A percentile compares a stretch with the other conserved stretches of the same genome.
Evolutionary conservation across 352 stramenopile species (phyloP).

Genomic region (Globisporangium abappressorium): DNA sequence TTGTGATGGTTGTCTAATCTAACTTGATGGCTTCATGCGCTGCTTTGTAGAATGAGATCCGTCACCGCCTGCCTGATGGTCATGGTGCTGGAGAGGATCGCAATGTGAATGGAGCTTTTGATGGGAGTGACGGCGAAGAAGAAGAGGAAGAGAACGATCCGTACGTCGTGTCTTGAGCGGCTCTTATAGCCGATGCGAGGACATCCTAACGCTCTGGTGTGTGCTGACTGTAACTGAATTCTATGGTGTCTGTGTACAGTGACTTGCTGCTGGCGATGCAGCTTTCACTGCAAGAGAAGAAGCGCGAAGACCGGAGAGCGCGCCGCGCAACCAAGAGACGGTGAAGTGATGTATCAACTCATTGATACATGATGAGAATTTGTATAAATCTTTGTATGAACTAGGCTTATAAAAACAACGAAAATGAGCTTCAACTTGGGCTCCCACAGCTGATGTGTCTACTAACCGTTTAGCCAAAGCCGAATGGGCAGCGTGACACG

Average conservation of each 20-base stretch:
- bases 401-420: neutral
- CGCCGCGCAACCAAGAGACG: conserved; percentile 40
- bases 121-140: conserved; percentile 14
- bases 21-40: too few species aligned
- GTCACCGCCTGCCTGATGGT: conserved; percentile 33
- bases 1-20: neutral
- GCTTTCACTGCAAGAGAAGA: conserved; percentile 67
- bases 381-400: neutral
- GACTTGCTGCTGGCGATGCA: conserved; percentile 50
- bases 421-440: neutral
- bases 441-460: neutral
- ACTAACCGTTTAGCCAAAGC: conserved; percentile 28
- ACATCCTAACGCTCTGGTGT: neutral
- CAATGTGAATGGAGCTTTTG: neutral
- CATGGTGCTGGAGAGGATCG: conserved; percentile 9
- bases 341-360: conserved; percentile 14
- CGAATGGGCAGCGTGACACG: conserved; percentile 58
- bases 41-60: conserved; percentile 65
- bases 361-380: too few species aligned
- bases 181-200: neutral
- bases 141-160: conserved; percentile 35
- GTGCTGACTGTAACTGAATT: conserved; percentile 4
- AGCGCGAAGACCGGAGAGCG: conserved; percentile 44
- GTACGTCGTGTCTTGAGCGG: conserved; percentile 26
- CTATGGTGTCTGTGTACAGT: conserved; percentile 19